Percentiles rank a stretch among this genome's conserved stretches.
Evolutionary conservation across 495 filamentous ascomycete genomes (phyloP).

Genomic region (Parathielavia hyrcaniae): DNA sequence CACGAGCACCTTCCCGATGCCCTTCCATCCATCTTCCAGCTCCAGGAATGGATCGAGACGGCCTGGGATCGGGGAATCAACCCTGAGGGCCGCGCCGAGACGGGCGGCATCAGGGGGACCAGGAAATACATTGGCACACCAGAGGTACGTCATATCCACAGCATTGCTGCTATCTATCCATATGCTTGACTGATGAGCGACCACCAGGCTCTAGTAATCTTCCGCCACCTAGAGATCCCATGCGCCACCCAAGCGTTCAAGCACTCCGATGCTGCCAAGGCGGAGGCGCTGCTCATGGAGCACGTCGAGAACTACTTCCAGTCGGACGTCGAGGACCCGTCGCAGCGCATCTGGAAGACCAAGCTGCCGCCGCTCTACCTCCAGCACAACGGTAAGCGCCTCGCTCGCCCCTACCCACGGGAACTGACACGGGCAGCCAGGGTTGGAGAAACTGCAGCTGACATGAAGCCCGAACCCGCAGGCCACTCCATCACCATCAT

Average conservation of each 20-base stretch:
- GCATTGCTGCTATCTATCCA: too few species aligned
- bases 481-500: constrained; percentile 92
- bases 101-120: constrained; percentile 79
- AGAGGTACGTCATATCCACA: constrained; percentile 53
- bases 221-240: constrained; percentile 58
- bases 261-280: constrained; percentile 26
- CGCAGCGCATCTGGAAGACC: constrained; percentile 58
- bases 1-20: constrained; percentile 52
- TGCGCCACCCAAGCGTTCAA: constrained; percentile 39
- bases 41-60: constrained; percentile 84
- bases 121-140: constrained; percentile 95
- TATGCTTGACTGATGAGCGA: constrained; percentile 1
- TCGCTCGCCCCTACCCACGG: background rate
- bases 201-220: constrained; percentile 69
- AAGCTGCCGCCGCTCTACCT: constrained; percentile 79
- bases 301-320: constrained; percentile 71
- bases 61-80: constrained; percentile 91
- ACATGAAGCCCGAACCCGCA: constrained; percentile 16
- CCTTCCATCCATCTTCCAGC: constrained; percentile 71
- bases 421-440: background rate
- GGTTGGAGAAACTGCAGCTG: background rate
- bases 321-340: constrained; percentile 35
- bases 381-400: constrained; percentile 69
- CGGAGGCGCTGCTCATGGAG: constrained; percentile 49
- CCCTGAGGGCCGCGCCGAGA: constrained; percentile 63